Percentiles rank a stretch among this genome's conserved stretches.
Evolutionary conservation across 148 eudicot genomes (phyloP).

Genomic region (Fallopia convolvulus): DNA sequence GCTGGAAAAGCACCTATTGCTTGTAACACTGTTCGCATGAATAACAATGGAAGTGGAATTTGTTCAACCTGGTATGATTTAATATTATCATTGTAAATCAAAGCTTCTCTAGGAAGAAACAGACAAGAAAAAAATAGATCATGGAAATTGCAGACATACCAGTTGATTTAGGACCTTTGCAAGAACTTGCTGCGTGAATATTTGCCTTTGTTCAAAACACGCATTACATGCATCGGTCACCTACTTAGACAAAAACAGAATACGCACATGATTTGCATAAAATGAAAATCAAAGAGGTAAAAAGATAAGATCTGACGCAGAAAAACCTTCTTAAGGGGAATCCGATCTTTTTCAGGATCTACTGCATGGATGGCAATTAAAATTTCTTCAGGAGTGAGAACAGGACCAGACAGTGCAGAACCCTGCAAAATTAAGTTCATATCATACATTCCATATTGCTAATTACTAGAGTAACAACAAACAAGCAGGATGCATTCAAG

Average conservation of each 20-base stretch:
- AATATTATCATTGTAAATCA: not conserved
- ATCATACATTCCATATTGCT: not conserved
- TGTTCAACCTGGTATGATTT: conserved; percentile 71
- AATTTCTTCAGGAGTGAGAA: conserved; percentile 73
- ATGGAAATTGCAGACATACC: conserved; percentile 34
- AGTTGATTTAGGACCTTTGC: conserved; percentile 93
- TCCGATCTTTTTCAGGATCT: conserved; percentile 86
- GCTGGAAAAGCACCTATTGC: conserved; percentile 93
- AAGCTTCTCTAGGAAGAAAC: not conserved
- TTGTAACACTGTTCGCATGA: conserved; percentile 97
- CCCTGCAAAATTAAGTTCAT: conserved; percentile 36
- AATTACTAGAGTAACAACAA: not conserved
- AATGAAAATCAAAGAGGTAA: not conserved
- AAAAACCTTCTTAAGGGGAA: conserved; percentile 83
- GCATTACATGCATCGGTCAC: conserved; percentile 94
- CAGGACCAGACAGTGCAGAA: conserved; percentile 50
- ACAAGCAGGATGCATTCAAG: not conserved
- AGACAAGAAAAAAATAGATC: not conserved
- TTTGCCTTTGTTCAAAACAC: conserved; percentile 81
- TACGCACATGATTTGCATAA: not conserved
- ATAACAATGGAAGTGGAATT: conserved; percentile 87
- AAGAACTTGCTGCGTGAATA: conserved; percentile 89
- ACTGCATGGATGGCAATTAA: conserved; percentile 86
- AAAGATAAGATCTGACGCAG: conserved; percentile 11
- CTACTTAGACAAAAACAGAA: conserved; percentile 29